Evolutionary conservation across 148 eudicot species (phyloP).

Genomic region (Chenopodium formosanum): DNA sequence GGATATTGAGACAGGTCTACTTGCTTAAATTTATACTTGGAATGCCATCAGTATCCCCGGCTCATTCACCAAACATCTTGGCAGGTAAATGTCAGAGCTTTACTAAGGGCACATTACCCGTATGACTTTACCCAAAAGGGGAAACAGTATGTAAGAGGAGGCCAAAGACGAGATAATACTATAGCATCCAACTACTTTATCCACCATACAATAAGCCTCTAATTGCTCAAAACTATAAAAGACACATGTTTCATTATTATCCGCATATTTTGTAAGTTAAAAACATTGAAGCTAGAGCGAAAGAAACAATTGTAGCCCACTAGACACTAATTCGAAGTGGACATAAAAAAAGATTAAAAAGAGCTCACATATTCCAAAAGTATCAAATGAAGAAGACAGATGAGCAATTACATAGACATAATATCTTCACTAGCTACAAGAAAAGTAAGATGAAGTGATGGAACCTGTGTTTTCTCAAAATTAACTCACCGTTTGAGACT

Average conservation of each 20-base stretch:
- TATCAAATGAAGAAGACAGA: not conserved
- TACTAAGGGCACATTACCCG: conserved; percentile 4
- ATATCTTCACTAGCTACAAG: not conserved
- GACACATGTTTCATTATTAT: not conserved
- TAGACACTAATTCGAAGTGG: not conserved
- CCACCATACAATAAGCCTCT: not conserved
- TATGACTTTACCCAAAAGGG: not conserved
- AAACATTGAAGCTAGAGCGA: not conserved
- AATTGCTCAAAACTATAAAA: not conserved
- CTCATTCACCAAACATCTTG: not conserved
- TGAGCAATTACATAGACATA: not conserved
- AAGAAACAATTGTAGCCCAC: not conserved
- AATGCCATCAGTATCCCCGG: not conserved
- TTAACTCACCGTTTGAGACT: conserved; percentile 78
- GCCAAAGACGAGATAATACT: not conserved
- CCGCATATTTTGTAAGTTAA: not conserved
- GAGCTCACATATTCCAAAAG: not conserved
- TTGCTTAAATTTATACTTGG: not conserved
- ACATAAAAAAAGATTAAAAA: not conserved
- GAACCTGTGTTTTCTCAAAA: not conserved
- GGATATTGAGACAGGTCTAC: not conserved
- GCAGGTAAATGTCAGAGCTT: conserved; percentile 8
- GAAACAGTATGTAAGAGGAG: not conserved
- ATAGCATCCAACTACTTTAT: not conserved
- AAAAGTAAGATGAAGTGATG: not conserved